Conservation (phyloP, 208 protist genomes). For the Crithidia sp. region DNA sequence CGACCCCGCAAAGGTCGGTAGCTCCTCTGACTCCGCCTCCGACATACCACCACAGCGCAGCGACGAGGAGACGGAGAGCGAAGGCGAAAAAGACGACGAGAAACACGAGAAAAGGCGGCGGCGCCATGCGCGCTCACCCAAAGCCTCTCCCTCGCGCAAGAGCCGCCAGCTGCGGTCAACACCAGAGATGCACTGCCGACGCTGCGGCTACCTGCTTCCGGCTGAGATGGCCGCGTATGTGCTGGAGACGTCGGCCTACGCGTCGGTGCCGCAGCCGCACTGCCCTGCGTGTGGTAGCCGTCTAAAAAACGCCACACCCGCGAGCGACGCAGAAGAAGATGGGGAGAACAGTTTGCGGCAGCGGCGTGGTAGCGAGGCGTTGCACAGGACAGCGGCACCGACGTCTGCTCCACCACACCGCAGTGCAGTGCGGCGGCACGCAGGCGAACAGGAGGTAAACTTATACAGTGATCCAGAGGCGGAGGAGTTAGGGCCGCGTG, state of each 20-base stretch:
- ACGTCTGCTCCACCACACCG: neutral
- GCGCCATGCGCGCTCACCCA: neutral
- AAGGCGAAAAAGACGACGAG: neutral
- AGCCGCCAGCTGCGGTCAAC: neutral
- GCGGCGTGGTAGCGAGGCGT: neutral
- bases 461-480: slow-evolving; percentile 15
- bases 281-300: slow-evolving; percentile 22
- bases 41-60: too few relatives aligned
- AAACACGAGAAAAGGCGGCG: neutral
- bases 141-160: neutral
- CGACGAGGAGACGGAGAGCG: neutral
- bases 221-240: slow-evolving; percentile 23
- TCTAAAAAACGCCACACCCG: neutral
- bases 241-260: slow-evolving; percentile 16
- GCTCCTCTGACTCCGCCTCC: neutral
- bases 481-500: neutral
- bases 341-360: neutral
- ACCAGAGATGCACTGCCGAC: slow-evolving; percentile 7
- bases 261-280: slow-evolving; percentile 15
- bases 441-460: slow-evolving; percentile 12
- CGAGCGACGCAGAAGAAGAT: neutral
- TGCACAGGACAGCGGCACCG: neutral
- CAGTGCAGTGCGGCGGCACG: neutral
- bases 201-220: slow-evolving; percentile 20
- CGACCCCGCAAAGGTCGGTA: neutral